These are phyloP conservation scores for Apiotrichum akiyoshidainum DNA, from an alignment of 1,284 basidiomycete species.

Conservation along the genomic window DNA sequence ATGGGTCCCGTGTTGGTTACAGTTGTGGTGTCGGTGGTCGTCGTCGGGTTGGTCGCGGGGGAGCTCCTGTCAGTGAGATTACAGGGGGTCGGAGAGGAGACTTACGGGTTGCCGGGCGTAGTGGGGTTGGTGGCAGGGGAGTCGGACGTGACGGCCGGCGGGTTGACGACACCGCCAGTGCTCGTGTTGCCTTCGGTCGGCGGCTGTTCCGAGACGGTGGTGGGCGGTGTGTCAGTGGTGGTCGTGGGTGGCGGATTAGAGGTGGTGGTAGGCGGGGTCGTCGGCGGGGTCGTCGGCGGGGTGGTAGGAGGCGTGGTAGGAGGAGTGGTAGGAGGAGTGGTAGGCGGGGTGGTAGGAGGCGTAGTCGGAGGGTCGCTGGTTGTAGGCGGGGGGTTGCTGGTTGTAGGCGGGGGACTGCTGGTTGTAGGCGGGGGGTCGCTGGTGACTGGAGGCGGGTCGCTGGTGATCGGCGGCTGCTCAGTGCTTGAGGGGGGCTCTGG, in stretches of 20 bases:
- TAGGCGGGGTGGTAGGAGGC: background rate
- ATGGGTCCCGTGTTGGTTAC: no score
- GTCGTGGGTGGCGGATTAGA: background rate
- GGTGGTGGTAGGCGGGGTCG: slow-evolving; percentile 9
- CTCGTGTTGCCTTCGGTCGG: background rate
- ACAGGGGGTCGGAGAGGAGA: background rate
- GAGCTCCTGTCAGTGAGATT: background rate
- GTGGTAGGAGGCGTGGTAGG: background rate
- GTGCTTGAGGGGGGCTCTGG: no score
- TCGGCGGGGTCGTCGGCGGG: background rate
- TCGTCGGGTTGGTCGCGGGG: background rate
- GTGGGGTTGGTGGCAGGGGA: background rate
- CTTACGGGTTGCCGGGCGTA: background rate
- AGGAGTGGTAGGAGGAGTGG: background rate
- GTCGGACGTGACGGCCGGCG: background rate
- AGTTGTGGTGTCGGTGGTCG: no score
- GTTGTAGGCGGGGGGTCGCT: no score
- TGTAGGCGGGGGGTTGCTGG: background rate
- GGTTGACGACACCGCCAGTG: background rate
- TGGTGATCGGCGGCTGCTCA: no score
- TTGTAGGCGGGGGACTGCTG: no score
- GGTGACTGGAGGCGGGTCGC: no score
- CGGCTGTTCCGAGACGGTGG: background rate
- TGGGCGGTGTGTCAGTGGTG: background rate
- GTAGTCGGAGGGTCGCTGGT: background rate